phyloP scores from a whole-genome alignment of 2,329 filamentous ascomycete genomes.

The Pseudogymnoascus verrucosus region DNA sequence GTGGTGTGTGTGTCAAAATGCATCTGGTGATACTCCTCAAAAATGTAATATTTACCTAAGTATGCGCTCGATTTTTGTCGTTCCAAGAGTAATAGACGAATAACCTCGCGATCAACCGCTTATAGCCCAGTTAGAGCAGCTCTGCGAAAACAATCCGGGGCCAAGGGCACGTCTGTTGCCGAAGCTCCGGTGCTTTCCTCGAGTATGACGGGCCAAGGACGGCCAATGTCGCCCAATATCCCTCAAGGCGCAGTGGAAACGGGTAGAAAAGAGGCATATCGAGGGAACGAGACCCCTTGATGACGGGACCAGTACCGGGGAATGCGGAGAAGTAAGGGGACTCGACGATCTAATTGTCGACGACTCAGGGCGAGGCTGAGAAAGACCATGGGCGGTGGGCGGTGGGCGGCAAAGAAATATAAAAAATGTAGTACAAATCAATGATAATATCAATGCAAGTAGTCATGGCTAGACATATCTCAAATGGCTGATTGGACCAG shows the following conservation, averaged over 20 bases:
- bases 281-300: background rate
- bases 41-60: constrained; percentile 6
- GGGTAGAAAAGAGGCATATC: background rate
- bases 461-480: background rate
- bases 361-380: constrained; percentile 1
- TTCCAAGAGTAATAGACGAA: background rate
- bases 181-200: constrained; percentile 5
- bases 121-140: constrained; percentile 3
- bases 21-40: background rate
- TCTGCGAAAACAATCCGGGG: constrained; percentile 3
- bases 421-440: background rate
- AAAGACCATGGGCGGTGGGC: too few relatives aligned
- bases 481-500: background rate
- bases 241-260: background rate
- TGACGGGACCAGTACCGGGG: background rate
- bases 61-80: background rate
- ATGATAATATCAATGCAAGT: background rate
- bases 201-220: background rate
- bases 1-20: too few relatives aligned
- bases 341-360: background rate
- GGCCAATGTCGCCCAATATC: constrained; percentile 2
- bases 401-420: background rate
- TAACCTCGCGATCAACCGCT: constrained; percentile 6
- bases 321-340: background rate
- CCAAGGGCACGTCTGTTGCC: background rate